Base-by-base conservation (phyloP, 768 basidiomycete genomes). In the Aureoboletus auriporus region DNA sequence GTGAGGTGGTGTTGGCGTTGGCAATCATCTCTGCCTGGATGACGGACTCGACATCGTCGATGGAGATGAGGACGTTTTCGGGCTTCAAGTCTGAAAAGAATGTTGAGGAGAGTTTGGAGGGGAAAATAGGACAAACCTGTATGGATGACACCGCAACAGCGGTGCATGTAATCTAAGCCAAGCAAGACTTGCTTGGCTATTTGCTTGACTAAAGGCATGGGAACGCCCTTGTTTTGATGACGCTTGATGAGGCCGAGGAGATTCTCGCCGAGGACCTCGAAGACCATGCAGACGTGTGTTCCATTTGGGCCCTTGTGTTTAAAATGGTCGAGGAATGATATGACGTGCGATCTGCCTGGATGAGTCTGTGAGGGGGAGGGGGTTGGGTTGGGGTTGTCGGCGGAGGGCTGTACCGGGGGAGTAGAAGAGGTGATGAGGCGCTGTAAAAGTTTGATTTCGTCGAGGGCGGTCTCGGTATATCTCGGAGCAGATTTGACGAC, bases 281-380 rank as follows among this genome's bases (percentile, higher is more conserved):
- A 97, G 12, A 96, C 93, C 96, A 99, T 98, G 77, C 96, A 98
- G 57, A 99, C 89, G 69, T 99, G 96, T 13, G 81, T 86, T 33
- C 96, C 96, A 66, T 99, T 96, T 9, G 93, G 93, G 1, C 96
- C 96, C 52, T 88, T 89, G 71, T 98, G 96, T 26, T 86, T 80
- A 69, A 99, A 99, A 66, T 98, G 93, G 72, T 99, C 95, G 40
- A 98, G 86, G 67, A 98, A 92, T 12, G 89, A 90, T 67, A 99
- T 94, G 68, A 97, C 95, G 65, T 99, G 96, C 16, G 86, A 84
- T 52, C 91, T 75, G 4, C 94, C 95, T 0, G 93, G 81, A 66
- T 97, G 93, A 0, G 84, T 82, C 42, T 80, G 80, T 2, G 84
- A 75, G 8, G 81, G 83, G 2, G 76, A 67, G 0, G 75, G 69